Base-by-base conservation (phyloP, 768 basidiomycete genomes). In the Suillus sp. region DNA sequence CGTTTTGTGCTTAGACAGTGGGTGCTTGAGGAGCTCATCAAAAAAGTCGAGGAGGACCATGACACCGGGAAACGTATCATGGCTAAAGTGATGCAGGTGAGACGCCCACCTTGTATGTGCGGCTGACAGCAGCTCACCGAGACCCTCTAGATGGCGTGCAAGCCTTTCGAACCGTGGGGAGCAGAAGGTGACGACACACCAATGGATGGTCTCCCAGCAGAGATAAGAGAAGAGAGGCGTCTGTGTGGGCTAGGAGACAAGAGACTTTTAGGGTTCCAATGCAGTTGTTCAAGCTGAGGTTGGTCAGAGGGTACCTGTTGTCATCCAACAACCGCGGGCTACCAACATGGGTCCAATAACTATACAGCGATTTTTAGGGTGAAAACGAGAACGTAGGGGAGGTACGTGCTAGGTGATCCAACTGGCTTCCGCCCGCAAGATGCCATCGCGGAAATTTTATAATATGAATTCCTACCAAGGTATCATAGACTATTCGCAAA, bases 1-100 rank as follows among this genome's bases (percentile, higher is more conserved):
- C 81, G 95, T 40, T 99, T 99, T 75, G 88, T 96, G 38, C 76
- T 99, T 64, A 81, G 97, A 64, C 97, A 99, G 76, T 99, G 97
- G 97, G 78, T 99, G 10, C 80, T 99, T 38, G 95, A 99, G 73
- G 96, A 99, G 71, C 89, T 93, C 27, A 99, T 99, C 71, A 75
- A 77, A 65, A 53, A 53, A 51, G 50, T 94, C 2, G 91, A 95
- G 71, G 75, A 77, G 64, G 91, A 95, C 69, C 72, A 79, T 11
- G 78, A 79, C 25, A 83, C 78, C 63, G 91, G 90, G 55, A 88
- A 86, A 77, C 79, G 82, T 63, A 77, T 91, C 3, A 77, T 98
- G 58, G 87, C 86, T 14, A 93, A 93, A 75, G 90, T 97, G 20
- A 78, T 97, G 75, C 83, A 91, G 78, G 92, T 92, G 27, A 65